Evolutionary conservation across 1,139 yeast genomes (phyloP).

Genomic region (Candida sp.): DNA sequence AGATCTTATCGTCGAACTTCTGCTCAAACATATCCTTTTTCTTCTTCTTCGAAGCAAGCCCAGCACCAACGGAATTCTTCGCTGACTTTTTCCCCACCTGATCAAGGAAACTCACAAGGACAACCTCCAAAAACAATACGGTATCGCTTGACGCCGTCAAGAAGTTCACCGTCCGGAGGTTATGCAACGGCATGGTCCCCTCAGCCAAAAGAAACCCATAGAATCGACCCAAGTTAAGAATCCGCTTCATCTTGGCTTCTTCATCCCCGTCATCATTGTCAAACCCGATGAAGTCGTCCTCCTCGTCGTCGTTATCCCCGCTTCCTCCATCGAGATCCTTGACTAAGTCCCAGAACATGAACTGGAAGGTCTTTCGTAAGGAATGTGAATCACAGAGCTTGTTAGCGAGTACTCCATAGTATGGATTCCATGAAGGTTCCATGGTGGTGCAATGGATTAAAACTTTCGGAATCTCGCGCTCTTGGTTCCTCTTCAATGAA

Average conservation of each 20-base stretch:
- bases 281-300: slow-evolving; percentile 33
- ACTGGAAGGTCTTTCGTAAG: slow-evolving; percentile 84
- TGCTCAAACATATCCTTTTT: slow-evolving; percentile 37
- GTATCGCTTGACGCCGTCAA: slow-evolving; percentile 72
- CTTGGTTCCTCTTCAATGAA: slow-evolving; percentile 80
- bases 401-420: slow-evolving; percentile 80
- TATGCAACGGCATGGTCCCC: slow-evolving; percentile 72
- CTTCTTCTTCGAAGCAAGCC: slow-evolving; percentile 31
- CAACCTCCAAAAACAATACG: slow-evolving; percentile 71
- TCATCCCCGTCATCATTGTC: slow-evolving; percentile 40
- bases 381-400: slow-evolving; percentile 75
- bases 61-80: slow-evolving; percentile 51
- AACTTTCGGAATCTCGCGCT: slow-evolving; percentile 86
- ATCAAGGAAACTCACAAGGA: slow-evolving; percentile 71
- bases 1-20: slow-evolving; percentile 55
- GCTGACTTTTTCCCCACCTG: slow-evolving; percentile 69
- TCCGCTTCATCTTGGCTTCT: slow-evolving; percentile 57
- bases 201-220: slow-evolving; percentile 78
- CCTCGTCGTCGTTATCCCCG: slow-evolving; percentile 46
- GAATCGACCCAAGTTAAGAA: slow-evolving; percentile 78
- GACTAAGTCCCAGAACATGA: slow-evolving; percentile 88
- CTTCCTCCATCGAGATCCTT: slow-evolving; percentile 62
- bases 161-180: slow-evolving; percentile 76
- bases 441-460: slow-evolving; percentile 83
- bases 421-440: slow-evolving; percentile 90